These are phyloP conservation scores for Hebeloma cylindrosporum DNA, from an alignment of 768 basidiomycete genomes.

Conservation along the genomic window DNA sequence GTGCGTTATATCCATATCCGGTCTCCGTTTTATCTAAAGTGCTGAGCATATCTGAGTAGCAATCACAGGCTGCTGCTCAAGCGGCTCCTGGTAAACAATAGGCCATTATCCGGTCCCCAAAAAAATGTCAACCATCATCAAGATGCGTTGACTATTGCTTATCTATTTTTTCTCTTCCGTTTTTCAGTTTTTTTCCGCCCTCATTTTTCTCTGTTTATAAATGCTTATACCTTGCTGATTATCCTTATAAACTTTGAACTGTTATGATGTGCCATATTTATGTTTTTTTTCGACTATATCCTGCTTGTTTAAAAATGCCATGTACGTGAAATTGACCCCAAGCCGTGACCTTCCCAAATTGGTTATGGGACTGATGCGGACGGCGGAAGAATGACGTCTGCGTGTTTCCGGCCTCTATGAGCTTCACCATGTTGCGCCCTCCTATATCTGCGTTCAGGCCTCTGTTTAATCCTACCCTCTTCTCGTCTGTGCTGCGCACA, in stretches of 20 bases:
- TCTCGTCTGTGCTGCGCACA: constrained; percentile 11
- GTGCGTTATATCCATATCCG: too few relatives aligned
- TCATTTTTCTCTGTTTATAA: constrained; percentile 4
- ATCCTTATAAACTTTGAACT: constrained; percentile 24
- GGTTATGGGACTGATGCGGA: background rate
- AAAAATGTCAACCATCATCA: background rate
- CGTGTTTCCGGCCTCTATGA: constrained; percentile 8
- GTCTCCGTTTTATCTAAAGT: background rate
- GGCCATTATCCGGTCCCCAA: background rate
- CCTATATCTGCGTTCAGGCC: constrained; percentile 18
- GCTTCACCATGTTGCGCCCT: constrained; percentile 17
- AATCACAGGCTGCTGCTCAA: constrained; percentile 34
- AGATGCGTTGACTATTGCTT: constrained; percentile 4
- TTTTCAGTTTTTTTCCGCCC: background rate
- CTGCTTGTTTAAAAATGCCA: constrained; percentile 6
- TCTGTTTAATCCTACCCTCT: constrained; percentile 1
- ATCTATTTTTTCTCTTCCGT: constrained; percentile 4
- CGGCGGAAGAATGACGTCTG: constrained; percentile 18
- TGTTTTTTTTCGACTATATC: constrained; percentile 8
- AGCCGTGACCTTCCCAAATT: too few relatives aligned
- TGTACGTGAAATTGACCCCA: background rate
- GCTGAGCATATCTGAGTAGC: constrained; percentile 21
- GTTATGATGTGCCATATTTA: constrained; percentile 16
- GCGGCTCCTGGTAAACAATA: constrained; percentile 22
- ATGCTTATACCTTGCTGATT: constrained; percentile 15